Base-by-base conservation (phyloP, 805 yeast species). In the Ogataea ramenticola region DNA sequence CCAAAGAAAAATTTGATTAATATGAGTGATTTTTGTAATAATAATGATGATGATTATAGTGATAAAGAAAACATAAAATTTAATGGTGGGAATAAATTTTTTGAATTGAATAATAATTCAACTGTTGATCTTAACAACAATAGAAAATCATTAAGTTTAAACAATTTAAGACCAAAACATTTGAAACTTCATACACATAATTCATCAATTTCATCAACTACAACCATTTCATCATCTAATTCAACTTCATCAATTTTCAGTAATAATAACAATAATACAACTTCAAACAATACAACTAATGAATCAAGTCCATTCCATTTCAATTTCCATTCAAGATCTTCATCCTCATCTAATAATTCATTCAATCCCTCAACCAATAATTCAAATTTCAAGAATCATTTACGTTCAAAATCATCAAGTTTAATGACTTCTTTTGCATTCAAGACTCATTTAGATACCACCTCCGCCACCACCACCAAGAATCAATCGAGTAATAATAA, bases 281-380 rank as follows among this genome's bases (percentile, higher is more conserved):
- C 45, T 41, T 16, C 17, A 36, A 21, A 40, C n/a, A 36, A 29
- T 20, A 31, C 7, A 46, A 40, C 14, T 40, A n/a, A n/a, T n/a
- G n/a, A n/a, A n/a, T n/a, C n/a, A n/a, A 12, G 10, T 9, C 19
- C 37, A 16, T 32, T 32, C 11, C 19, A 19, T 6, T 32, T 31
- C 17, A 31, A 31, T n/a, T 31, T 48, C 45, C 58, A 54, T 40
- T 40, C 53, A 10, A 49, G 57, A 35, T 50, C 54, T 3, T 49
- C 41, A 27, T 52, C 55, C 3, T 45, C 52, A 11, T 52, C 55
- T 10, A 46, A 50, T 7, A 40, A 43, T 21, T 32, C 35, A n/a
- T 15, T 7, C 6, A n/a, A n/a, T n/a, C n/a, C n/a, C n/a, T n/a
- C n/a, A n/a, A 16, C 19, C 5, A 34, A 11, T 14, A 34, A 34